These are phyloP conservation scores for Jamesozyma rosinii DNA, from an alignment of 805 yeast species.

Conservation along the genomic window DNA sequence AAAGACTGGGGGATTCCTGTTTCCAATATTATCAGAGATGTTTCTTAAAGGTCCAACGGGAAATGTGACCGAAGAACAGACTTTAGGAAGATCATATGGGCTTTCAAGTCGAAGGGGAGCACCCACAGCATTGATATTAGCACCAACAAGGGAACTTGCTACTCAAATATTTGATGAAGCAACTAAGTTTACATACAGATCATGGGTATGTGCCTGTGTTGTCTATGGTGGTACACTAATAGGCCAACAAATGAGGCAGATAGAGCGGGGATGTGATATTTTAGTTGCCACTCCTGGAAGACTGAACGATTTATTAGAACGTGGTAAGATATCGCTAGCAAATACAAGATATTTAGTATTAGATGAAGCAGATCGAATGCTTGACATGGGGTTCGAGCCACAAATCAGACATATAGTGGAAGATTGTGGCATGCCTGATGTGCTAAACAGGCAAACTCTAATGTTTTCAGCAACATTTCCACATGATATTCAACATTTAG, in stretches of 20 bases:
- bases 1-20: slow-evolving; percentile 97
- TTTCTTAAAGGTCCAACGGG: slow-evolving; percentile 77
- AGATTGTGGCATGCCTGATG: slow-evolving; percentile 93
- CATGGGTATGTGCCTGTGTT: slow-evolving; percentile 94
- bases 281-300: slow-evolving; percentile 98
- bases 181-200: slow-evolving; percentile 88
- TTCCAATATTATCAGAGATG: slow-evolving; percentile 89
- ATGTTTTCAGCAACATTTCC: slow-evolving; percentile 99
- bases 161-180: slow-evolving; percentile 94
- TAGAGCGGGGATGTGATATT: slow-evolving; percentile 88
- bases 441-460: slow-evolving; percentile 81
- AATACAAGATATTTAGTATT: slow-evolving; percentile 86
- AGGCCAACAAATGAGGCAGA: slow-evolving; percentile 70
- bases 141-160: slow-evolving; percentile 97
- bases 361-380: slow-evolving; percentile 99
- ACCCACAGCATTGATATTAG: slow-evolving; percentile 90
- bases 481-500: slow-evolving; percentile 87
- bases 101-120: slow-evolving; percentile 60
- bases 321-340: slow-evolving; percentile 80
- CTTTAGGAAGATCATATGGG: slow-evolving; percentile 20
- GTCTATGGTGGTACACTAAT: slow-evolving; percentile 98
- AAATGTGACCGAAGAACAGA: slow-evolving; percentile 41
- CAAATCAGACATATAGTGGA: slow-evolving; percentile 96
- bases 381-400: slow-evolving; percentile 99
- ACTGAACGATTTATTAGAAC: slow-evolving; percentile 84